These are phyloP conservation scores for Thermochaetoides dissita DNA, from an alignment of 2,329 filamentous ascomycete genomes.

Conservation along the genomic window DNA sequence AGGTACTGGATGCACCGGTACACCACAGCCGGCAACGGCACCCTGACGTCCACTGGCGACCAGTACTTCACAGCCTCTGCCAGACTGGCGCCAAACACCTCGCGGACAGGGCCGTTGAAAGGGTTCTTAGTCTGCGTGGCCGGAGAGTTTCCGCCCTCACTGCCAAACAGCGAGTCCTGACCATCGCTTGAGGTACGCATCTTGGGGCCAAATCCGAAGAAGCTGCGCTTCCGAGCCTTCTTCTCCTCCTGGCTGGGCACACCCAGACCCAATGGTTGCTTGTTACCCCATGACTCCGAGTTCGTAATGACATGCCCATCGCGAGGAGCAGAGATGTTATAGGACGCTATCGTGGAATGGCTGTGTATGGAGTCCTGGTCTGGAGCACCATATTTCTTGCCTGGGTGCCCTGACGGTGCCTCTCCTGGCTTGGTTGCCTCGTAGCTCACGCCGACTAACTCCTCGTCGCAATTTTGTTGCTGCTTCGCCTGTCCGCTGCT, in stretches of 20 bases:
- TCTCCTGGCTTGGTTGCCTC: constrained; percentile 40
- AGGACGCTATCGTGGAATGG: constrained; percentile 26
- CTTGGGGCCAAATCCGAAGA: constrained; percentile 57
- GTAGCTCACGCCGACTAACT: constrained; percentile 44
- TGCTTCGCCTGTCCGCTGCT: constrained; percentile 20
- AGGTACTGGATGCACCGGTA: constrained; percentile 94
- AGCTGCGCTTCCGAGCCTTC: constrained; percentile 63
- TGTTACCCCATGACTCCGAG: constrained; percentile 74
- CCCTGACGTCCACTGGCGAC: constrained; percentile 55
- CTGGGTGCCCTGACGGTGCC: constrained; percentile 29
- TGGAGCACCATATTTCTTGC: constrained; percentile 23
- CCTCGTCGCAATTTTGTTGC: constrained; percentile 26
- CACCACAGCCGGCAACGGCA: constrained; percentile 77
- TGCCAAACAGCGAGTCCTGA: constrained; percentile 40
- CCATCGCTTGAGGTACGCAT: constrained; percentile 44
- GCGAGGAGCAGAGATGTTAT: constrained; percentile 68
- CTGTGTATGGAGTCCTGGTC: constrained; percentile 21
- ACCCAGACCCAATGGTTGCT: constrained; percentile 33
- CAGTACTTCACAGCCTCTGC: constrained; percentile 76
- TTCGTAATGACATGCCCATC: constrained; percentile 78
- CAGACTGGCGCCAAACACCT: constrained; percentile 74
- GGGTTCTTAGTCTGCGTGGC: constrained; percentile 26
- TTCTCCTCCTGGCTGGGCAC: constrained; percentile 54
- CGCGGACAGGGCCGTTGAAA: constrained; percentile 42
- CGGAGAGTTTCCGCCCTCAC: constrained; percentile 29